Evolutionary conservation across 139 green algal species (phyloP).

Genomic region (Chlorella vulgaris): DNA sequence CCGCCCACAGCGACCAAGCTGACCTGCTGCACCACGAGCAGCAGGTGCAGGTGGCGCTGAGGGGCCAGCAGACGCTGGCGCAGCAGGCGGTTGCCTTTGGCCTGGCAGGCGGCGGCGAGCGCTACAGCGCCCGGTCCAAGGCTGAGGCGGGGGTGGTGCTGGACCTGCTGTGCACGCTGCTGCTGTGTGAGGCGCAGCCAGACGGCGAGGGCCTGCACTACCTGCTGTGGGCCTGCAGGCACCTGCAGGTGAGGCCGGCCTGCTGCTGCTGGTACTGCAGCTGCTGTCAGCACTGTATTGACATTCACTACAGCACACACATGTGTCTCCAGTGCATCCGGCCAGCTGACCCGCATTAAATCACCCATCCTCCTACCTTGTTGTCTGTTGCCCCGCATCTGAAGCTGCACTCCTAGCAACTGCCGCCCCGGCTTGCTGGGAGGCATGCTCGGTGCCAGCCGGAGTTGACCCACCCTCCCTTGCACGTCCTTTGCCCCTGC

Average conservation of each 20-base stretch:
- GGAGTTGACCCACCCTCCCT: background rate
- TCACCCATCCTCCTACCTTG: no score
- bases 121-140: background rate
- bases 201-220: slow-evolving; percentile 19
- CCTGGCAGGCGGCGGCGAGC: slow-evolving; percentile 1
- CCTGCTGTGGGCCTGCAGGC: slow-evolving; percentile 25
- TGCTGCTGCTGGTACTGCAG: background rate
- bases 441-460: no score
- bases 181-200: background rate
- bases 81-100: slow-evolving; percentile 11
- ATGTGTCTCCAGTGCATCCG: no score
- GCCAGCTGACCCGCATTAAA: no score
- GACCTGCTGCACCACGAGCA: background rate
- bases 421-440: no score
- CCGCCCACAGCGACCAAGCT: background rate
- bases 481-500: background rate
- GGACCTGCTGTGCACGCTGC: slow-evolving; percentile 20
- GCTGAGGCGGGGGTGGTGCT: slow-evolving; percentile 8
- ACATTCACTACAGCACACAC: no score
- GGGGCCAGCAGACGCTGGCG: background rate
- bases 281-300: background rate
- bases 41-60: background rate
- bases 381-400: no score
- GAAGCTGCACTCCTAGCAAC: no score
- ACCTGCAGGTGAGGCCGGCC: slow-evolving; percentile 15